Percentiles rank a stretch among this genome's conserved stretches.
Evolutionary conservation across 805 yeast genomes (phyloP).

Genomic region (Pichia exigua): DNA sequence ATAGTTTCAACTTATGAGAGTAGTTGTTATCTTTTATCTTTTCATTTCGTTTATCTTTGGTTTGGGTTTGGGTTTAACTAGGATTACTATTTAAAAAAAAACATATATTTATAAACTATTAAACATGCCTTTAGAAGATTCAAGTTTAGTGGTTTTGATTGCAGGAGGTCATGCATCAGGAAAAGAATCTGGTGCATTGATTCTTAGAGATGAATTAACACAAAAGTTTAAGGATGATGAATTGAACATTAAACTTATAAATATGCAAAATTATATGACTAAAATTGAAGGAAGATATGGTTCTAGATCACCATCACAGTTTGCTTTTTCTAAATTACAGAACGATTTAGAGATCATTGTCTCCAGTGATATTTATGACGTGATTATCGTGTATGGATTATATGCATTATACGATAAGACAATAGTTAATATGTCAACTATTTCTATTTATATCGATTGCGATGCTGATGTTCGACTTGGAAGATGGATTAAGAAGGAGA

Average conservation of each 20-base stretch:
- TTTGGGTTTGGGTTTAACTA: not conserved
- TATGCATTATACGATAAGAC: slow-evolving; percentile 66
- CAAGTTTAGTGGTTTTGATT: slow-evolving; percentile 20
- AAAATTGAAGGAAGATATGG: slow-evolving; percentile 2
- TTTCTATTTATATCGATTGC: slow-evolving; percentile 71
- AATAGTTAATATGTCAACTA: slow-evolving; percentile 46
- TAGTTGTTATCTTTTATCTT: no score
- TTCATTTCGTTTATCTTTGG: no score
- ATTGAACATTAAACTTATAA: slow-evolving; percentile 16
- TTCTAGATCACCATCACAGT: slow-evolving; percentile 32
- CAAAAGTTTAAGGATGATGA: slow-evolving; percentile 12
- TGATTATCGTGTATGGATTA: slow-evolving; percentile 61
- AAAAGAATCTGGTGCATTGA: slow-evolving; percentile 22
- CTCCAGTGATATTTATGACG: slow-evolving; percentile 13
- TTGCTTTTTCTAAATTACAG: slow-evolving; percentile 28
- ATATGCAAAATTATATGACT: slow-evolving; percentile 17
- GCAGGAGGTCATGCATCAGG: slow-evolving; percentile 33
- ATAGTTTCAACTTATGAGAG: no score
- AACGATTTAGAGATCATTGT: slow-evolving; percentile 7
- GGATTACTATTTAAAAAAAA: not conserved
- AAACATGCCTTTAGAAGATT: not conserved
- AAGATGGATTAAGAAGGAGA: slow-evolving; percentile 54
- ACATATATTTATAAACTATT: not conserved
- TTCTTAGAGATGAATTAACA: slow-evolving; percentile 18
- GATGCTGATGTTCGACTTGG: slow-evolving; percentile 81